Conservation (phyloP, 495 filamentous ascomycete species). For the Opeltia flavorubescens region DNA sequence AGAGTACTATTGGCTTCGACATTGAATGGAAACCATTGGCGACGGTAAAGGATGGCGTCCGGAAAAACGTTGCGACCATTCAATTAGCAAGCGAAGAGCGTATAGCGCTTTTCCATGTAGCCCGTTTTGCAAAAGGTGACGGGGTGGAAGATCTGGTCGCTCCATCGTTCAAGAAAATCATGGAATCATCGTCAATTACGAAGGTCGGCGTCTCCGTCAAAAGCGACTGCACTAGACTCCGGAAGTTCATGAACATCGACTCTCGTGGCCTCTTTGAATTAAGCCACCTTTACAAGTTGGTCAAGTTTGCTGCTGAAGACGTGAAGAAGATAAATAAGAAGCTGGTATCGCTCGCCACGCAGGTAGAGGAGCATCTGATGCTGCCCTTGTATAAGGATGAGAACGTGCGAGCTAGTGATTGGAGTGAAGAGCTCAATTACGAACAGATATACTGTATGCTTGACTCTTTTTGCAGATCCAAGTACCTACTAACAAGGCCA, state of each 20-base stretch:
- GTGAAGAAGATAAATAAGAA: slow-evolving; percentile 46
- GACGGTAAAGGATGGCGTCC: slow-evolving; percentile 28
- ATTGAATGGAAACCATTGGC: slow-evolving; percentile 64
- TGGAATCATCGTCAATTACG: slow-evolving; percentile 53
- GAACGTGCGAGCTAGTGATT: slow-evolving; percentile 52
- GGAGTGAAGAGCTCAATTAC: slow-evolving; percentile 44
- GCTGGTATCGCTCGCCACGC: slow-evolving; percentile 48
- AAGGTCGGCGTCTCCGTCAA: slow-evolving; percentile 70
- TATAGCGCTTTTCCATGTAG: slow-evolving; percentile 72
- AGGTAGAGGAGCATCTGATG: slow-evolving; percentile 55
- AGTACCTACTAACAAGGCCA: too few relatives aligned
- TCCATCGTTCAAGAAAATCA: slow-evolving; percentile 50
- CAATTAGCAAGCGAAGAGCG: slow-evolving; percentile 67
- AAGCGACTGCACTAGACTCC: slow-evolving; percentile 57
- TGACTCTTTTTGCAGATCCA: background rate
- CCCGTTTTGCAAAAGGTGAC: slow-evolving; percentile 37
- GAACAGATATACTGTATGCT: slow-evolving; percentile 55
- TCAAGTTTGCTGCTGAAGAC: slow-evolving; percentile 43
- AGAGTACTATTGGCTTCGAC: slow-evolving; percentile 68
- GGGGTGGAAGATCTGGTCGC: slow-evolving; percentile 42
- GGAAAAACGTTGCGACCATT: slow-evolving; percentile 58
- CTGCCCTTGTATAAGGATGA: slow-evolving; percentile 65
- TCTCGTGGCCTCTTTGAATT: slow-evolving; percentile 60
- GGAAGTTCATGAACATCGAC: slow-evolving; percentile 48
- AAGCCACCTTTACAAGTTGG: slow-evolving; percentile 61